Base-by-base conservation (phyloP, 2,329 filamentous ascomycete genomes). In the Neofusicoccum umdonicola region DNA sequence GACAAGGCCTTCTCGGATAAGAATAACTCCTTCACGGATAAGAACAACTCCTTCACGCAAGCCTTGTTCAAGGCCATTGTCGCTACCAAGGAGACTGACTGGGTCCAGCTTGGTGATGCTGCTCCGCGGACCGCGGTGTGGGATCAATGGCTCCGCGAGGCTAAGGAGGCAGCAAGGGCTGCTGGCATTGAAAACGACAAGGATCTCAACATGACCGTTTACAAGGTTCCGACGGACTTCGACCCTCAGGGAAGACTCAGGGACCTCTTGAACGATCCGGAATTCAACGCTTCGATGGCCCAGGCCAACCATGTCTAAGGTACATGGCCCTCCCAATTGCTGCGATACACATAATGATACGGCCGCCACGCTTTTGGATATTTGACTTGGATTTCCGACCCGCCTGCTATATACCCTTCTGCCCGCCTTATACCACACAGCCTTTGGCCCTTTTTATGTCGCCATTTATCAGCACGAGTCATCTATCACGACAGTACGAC, bases 41-140 rank as follows among this genome's bases (percentile, higher is more conserved):
- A 34, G 1, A 78, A 76, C 57, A 39, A 69, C 0, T 75, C 71
- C 0, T 84, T 82, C 68, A 84, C 82, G 0, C 72, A 80, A 62
- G 82, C 81, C 0, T 71, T 84, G 0, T 84, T 80, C 79, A 82
- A 80, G 67, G 78, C 78, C 1, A 82, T 84, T 34, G 73, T 81
- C 0, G 74, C 83, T 8, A 80, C 79, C 3, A 79, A 81, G 56
- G 75, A 72, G 17, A 78, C 71, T 0, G 71, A 73, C 2, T 84
- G 82, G 82, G 77, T 82, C 2, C 68, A 69, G 19, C 69, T 71
- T 56, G 76, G 74, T n/a, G 72, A 76, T 8, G 76, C 78, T 4
- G 79, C 78, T 4, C 80, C 80, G 0, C 69, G 74, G n/a, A 81
- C 79, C 0, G 61, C 60, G 3, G 76, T 76, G 1, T 82, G 80